Conservation (phyloP, 2,329 filamentous ascomycete genomes). For the Hymenoscyphus albidus region DNA sequence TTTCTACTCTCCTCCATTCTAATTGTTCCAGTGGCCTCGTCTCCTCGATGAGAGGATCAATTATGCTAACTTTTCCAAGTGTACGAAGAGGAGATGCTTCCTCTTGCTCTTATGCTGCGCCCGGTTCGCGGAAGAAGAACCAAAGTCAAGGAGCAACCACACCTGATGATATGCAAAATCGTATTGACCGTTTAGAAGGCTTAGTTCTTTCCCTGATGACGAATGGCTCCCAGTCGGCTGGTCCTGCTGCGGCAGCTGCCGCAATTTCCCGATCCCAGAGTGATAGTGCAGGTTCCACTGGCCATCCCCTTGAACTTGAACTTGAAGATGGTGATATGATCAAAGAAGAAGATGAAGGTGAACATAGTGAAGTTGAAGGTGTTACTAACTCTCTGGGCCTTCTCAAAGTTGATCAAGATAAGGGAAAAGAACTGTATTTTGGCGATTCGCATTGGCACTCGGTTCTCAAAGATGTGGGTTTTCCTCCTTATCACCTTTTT, state of each 20-base stretch:
- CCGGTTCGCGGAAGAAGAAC: slow-evolving; percentile 66
- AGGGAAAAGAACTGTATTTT: slow-evolving; percentile 72
- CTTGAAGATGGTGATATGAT: slow-evolving; percentile 55
- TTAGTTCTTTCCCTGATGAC: slow-evolving; percentile 93
- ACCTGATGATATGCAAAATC: slow-evolving; percentile 97
- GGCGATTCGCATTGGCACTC: slow-evolving; percentile 82
- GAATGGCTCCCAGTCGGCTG: slow-evolving; percentile 65
- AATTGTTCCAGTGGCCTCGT: not conserved
- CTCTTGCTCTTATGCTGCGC: slow-evolving; percentile 81
- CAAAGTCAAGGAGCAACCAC: slow-evolving; percentile 58
- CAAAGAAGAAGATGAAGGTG: slow-evolving; percentile 52
- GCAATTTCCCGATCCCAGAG: slow-evolving; percentile 42
- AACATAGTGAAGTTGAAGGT: slow-evolving; percentile 66
- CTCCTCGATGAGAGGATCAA: not conserved
- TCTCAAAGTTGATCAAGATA: slow-evolving; percentile 74
- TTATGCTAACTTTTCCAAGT: slow-evolving; percentile 14
- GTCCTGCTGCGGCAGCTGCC: slow-evolving; percentile 52
- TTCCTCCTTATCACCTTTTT: slow-evolving; percentile 4
- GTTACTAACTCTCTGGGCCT: slow-evolving; percentile 74
- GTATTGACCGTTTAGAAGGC: slow-evolving; percentile 91
- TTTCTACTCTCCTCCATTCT: not conserved
- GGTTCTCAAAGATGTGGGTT: slow-evolving; percentile 63
- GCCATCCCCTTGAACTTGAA: slow-evolving; percentile 43
- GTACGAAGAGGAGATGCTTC: slow-evolving; percentile 77
- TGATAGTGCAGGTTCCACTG: slow-evolving; percentile 30